Percentiles rank a stretch among this genome's conserved stretches.
These are phyloP conservation scores for Breynia disticha DNA, from an alignment of 441 rosid genomes.

Conservation along the genomic window DNA sequence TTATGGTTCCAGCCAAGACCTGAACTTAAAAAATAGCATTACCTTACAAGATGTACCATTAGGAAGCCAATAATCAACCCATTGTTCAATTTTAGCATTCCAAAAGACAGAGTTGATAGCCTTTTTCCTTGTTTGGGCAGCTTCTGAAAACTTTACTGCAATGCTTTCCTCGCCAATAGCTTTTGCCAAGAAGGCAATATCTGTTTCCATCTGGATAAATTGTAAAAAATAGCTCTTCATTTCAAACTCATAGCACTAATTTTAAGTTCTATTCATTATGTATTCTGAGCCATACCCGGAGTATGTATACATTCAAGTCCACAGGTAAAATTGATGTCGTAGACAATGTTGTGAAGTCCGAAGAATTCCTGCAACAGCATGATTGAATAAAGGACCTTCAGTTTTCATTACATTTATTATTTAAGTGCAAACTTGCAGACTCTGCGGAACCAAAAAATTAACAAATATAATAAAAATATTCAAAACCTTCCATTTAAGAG, in stretches of 20 bases:
- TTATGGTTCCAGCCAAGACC: not conserved
- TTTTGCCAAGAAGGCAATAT: constrained; percentile 62
- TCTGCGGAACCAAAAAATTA: too few relatives aligned
- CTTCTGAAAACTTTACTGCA: constrained; percentile 34
- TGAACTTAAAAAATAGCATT: not conserved
- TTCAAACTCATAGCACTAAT: constrained; percentile 4
- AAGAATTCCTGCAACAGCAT: constrained; percentile 40
- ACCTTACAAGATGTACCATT: constrained; percentile 26
- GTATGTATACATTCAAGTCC: constrained; percentile 45
- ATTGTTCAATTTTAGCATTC: constrained; percentile 65
- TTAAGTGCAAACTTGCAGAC: too few relatives aligned
- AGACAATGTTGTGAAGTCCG: constrained; percentile 45
- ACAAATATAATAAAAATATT: too few relatives aligned
- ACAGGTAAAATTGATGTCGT: constrained; percentile 71
- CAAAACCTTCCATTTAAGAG: too few relatives aligned
- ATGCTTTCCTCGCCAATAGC: constrained; percentile 34
- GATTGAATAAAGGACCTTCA: too few relatives aligned
- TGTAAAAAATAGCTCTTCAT: constrained; percentile 7
- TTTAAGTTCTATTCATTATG: constrained; percentile 6
- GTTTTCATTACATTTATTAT: too few relatives aligned
- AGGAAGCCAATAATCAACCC: constrained; percentile 73
- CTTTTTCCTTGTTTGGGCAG: constrained; percentile 49
- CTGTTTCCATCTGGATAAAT: constrained; percentile 73
- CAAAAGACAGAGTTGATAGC: constrained; percentile 57
- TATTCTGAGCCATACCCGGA: constrained; percentile 27